Base-by-base conservation (phyloP, 306 rosid species). In the Prosopis cineraria region DNA sequence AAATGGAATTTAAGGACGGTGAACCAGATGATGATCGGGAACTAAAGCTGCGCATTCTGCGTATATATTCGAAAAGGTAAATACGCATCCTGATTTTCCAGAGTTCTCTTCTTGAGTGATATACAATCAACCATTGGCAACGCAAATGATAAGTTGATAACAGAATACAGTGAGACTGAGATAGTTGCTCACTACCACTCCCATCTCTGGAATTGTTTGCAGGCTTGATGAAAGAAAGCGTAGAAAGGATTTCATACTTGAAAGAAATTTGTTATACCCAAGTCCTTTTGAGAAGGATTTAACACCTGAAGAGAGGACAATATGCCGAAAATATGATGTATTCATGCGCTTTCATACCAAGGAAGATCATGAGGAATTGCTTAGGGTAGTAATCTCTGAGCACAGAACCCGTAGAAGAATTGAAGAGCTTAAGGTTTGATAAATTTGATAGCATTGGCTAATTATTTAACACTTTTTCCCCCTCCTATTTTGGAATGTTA, bases 161-260 rank as follows among this genome's bases (percentile, higher is more conserved):
- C n/a, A 48, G 60, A 41, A 27, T 79, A 11, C 43, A 56, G 58
- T 63, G 5, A 25, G 29, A 64, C 29, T 44, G 44, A 41, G 33
- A 60, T 36, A 30, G 60, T 58, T 82, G 41, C 71, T 72, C 11
- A 50, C 68, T 48, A 55, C n/a, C 62, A 19, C 25, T 64, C 39
- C 71, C 79, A 62, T 68, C 64, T 80, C 17, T 76, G 72, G 48
- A 74, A 59, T 53, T 73, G 50, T 39, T 65, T 87, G 65, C 92
- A 95, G 98, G 90, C 97, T 95, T 50, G 98, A 95, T 85, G 98
- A 92, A 87, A 89, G 98, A 82, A 89, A 92, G 83, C 95, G 87
- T 34, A 88, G 98, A 79, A 95, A 92, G 88, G 93, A 95, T 73
- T 95, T 95, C 86, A 84, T 92, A 75, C 82, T 95, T 31, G 93